Evolutionary conservation across 148 eudicot genomes (phyloP).

Genomic region (Amaranthus hypochondriacus): DNA sequence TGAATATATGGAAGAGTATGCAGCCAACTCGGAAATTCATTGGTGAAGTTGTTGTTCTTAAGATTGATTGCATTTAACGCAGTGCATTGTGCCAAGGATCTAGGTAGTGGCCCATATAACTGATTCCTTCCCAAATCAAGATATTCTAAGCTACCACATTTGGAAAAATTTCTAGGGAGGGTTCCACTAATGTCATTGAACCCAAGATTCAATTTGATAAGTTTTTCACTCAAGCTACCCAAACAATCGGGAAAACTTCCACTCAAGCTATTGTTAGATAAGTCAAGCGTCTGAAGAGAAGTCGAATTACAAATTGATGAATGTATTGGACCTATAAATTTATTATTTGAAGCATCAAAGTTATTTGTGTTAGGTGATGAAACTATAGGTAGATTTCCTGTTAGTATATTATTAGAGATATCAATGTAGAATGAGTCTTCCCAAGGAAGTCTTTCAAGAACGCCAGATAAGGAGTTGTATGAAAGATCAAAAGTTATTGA

Average conservation of each 20-base stretch:
- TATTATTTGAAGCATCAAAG: slow-evolving; percentile 20
- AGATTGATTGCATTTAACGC: no score
- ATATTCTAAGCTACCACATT: slow-evolving; percentile 5
- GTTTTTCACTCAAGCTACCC: slow-evolving; percentile 1
- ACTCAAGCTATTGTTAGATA: slow-evolving; percentile 22
- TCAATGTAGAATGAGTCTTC: background rate
- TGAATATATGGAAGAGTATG: no score
- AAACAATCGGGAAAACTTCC: slow-evolving; percentile 24
- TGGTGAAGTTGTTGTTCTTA: no score
- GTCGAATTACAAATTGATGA: slow-evolving; percentile 11
- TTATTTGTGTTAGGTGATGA: slow-evolving; percentile 9
- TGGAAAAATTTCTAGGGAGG: background rate
- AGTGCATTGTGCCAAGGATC: no score
- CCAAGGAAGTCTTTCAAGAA: slow-evolving; percentile 8
- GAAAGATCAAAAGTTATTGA: slow-evolving; percentile 14
- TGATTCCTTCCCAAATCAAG: no score
- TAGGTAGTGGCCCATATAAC: no score
- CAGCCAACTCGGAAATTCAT: no score
- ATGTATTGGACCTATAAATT: slow-evolving; percentile 16
- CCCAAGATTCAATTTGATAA: background rate
- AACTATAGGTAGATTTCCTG: slow-evolving; percentile 28
- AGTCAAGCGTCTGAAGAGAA: background rate
- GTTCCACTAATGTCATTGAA: slow-evolving; percentile 9
- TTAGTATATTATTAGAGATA: slow-evolving; percentile 25
- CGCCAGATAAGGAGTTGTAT: slow-evolving; percentile 22